phyloP scores from a whole-genome alignment of 2,329 filamentous ascomycete genomes.

The Exophiala bonariae region DNA sequence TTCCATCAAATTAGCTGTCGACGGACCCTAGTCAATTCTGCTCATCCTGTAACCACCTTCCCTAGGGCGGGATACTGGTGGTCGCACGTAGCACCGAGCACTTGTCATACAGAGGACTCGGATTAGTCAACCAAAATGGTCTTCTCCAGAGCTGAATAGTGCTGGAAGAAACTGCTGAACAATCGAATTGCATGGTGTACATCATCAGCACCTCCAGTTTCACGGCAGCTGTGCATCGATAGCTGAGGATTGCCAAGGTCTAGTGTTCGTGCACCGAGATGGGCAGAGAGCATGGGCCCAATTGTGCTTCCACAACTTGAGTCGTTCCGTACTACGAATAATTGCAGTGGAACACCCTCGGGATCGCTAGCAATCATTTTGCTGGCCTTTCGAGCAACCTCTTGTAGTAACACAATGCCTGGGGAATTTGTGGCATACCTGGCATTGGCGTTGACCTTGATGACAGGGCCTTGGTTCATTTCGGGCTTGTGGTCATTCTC shows the following conservation, averaged over 20 bases:
- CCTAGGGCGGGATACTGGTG: no score
- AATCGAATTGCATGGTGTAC: conserved; percentile 81
- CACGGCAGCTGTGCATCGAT: conserved; percentile 95
- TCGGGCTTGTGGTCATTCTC: conserved; percentile 86
- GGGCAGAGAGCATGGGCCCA: conserved; percentile 90
- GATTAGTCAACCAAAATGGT: conserved; percentile 78
- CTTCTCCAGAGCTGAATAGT: conserved; percentile 78
- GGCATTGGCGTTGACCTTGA: conserved; percentile 98
- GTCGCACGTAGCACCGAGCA: no score
- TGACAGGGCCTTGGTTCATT: conserved; percentile 94
- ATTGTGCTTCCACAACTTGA: conserved; percentile 94
- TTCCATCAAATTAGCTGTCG: no score
- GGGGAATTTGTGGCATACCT: conserved; percentile 96
- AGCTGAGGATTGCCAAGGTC: conserved; percentile 93
- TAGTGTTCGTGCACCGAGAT: conserved; percentile 81
- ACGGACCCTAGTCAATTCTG: no score
- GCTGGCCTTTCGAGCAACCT: conserved; percentile 65
- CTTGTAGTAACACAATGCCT: conserved; percentile 88
- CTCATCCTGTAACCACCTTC: no score
- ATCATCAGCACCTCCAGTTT: conserved; percentile 86
- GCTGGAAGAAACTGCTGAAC: conserved; percentile 83
- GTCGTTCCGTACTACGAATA: conserved; percentile 96
- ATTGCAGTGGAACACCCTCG: conserved; percentile 79
- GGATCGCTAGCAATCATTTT: conserved; percentile 55
- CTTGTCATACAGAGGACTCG: no score